phyloP scores from a whole-genome alignment of 345 rosid genomes.

The Salix brachista region DNA sequence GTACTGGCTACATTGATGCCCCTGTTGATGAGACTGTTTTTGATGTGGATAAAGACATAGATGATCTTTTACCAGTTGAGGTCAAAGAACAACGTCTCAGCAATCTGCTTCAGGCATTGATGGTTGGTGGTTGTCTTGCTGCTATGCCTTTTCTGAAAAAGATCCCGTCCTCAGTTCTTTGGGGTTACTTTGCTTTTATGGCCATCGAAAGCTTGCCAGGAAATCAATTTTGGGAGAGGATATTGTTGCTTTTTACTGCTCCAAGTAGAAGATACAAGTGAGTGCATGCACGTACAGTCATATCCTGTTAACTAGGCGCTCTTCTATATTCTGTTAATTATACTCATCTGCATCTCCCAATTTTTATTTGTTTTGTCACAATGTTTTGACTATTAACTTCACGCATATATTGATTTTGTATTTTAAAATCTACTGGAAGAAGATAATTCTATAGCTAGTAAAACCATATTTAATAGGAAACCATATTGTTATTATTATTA shows the following conservation, averaged over 20 bases:
- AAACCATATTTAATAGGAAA: neutral
- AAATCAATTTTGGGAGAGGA: constrained; percentile 96
- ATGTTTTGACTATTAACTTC: neutral
- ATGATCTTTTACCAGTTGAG: constrained; percentile 80
- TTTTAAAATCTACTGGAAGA: neutral
- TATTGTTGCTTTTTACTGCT: constrained; percentile 81
- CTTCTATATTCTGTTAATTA: constrained; percentile 1
- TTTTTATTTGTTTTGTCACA: neutral
- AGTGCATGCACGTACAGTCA: constrained; percentile 12
- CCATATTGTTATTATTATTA: neutral
- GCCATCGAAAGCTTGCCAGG: constrained; percentile 97
- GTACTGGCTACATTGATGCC: constrained; percentile 70
- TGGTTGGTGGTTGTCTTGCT: constrained; percentile 86
- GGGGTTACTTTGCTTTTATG: constrained; percentile 99
- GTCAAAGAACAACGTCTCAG: constrained; percentile 96
- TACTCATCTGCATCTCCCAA: neutral
- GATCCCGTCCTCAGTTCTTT: constrained; percentile 92
- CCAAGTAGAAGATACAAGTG: constrained; percentile 95
- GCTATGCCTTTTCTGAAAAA: constrained; percentile 90
- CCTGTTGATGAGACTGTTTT: constrained; percentile 79
- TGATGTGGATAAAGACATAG: constrained; percentile 80
- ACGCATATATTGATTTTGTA: neutral
- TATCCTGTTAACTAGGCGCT: neutral
- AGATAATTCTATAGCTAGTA: neutral
- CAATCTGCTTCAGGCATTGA: constrained; percentile 82